A percentile compares a stretch with the other conserved stretches of the same genome.
phyloP scores from a whole-genome alignment of 192 early-diverging fungal genomes.

The Coemansia erecta region DNA sequence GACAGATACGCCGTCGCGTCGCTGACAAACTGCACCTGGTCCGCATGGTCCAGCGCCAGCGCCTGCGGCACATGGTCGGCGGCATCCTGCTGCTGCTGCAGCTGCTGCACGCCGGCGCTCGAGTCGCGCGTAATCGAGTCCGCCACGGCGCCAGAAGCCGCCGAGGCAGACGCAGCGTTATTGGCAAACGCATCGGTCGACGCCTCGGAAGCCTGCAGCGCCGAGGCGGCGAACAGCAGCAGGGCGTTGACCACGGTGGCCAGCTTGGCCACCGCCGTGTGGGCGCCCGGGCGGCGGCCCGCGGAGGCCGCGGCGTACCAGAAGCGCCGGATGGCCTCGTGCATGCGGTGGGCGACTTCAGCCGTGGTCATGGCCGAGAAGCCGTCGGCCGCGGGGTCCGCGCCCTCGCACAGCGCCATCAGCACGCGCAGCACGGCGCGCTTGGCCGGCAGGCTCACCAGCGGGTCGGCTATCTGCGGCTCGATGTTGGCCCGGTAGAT shows the following conservation, averaged over 20 bases:
- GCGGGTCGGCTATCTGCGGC: constrained; percentile 20
- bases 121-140: neutral
- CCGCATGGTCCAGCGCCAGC: neutral
- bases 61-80: constrained; percentile 1
- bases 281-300: neutral
- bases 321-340: constrained; percentile 22
- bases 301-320: constrained; percentile 21
- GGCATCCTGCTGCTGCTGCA: too few relatives aligned
- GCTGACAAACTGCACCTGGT: constrained; percentile 47
- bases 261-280: constrained; percentile 12
- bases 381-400: constrained; percentile 25
- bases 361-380: constrained; percentile 52
- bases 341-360: constrained; percentile 43
- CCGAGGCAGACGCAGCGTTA: constrained; percentile 27
- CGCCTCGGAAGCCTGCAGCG: constrained; percentile 44
- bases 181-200: constrained; percentile 46
- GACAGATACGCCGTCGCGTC: constrained; percentile 35
- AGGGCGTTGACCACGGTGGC: constrained; percentile 39
- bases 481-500: constrained; percentile 45
- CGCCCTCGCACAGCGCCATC: constrained; percentile 39
- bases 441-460: constrained; percentile 24
- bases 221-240: constrained; percentile 37
- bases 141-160: neutral
- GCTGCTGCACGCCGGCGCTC: neutral
- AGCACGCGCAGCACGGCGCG: constrained; percentile 35